Conservation (phyloP, 768 basidiomycete species). For the Termitomyces sp. region DNA sequence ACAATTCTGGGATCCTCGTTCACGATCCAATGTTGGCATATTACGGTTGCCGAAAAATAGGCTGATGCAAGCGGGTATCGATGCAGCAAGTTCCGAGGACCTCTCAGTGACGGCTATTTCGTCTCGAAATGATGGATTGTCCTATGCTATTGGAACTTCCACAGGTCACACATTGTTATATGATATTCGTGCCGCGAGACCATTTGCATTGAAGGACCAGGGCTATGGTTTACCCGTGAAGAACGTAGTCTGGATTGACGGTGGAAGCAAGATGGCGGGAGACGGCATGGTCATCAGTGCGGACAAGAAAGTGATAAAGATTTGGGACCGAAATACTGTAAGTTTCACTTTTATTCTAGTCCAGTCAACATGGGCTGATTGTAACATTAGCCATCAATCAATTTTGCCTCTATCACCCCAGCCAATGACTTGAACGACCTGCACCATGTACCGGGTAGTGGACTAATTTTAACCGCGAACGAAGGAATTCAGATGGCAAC, state of each 20-base stretch:
- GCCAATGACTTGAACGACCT: constrained; percentile 87
- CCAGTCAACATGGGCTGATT: constrained; percentile 7
- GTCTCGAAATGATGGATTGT: constrained; percentile 84
- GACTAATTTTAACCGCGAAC: constrained; percentile 88
- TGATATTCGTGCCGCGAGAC: constrained; percentile 82
- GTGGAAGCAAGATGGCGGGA: constrained; percentile 79
- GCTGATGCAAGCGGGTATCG: constrained; percentile 41
- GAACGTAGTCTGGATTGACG: constrained; percentile 86
- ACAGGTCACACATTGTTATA: constrained; percentile 94
- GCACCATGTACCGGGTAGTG: constrained; percentile 86
- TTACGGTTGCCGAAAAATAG: constrained; percentile 58
- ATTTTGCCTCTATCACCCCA: constrained; percentile 92
- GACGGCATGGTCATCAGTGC: constrained; percentile 88
- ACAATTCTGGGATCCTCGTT: constrained; percentile 96
- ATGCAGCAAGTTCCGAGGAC: constrained; percentile 25
- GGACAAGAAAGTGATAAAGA: constrained; percentile 96
- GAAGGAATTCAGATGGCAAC: constrained; percentile 96
- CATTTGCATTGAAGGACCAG: constrained; percentile 92
- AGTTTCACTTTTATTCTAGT: constrained; percentile 25
- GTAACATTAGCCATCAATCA: constrained; percentile 63
- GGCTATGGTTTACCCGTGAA: constrained; percentile 93
- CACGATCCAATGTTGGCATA: constrained; percentile 69
- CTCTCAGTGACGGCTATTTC: constrained; percentile 83
- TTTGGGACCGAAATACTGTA: constrained; percentile 89
- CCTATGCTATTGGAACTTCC: constrained; percentile 92